Evolutionary conservation across 1,284 basidiomycete species (phyloP).

Genomic region (Stygiomarasmius scandens): DNA sequence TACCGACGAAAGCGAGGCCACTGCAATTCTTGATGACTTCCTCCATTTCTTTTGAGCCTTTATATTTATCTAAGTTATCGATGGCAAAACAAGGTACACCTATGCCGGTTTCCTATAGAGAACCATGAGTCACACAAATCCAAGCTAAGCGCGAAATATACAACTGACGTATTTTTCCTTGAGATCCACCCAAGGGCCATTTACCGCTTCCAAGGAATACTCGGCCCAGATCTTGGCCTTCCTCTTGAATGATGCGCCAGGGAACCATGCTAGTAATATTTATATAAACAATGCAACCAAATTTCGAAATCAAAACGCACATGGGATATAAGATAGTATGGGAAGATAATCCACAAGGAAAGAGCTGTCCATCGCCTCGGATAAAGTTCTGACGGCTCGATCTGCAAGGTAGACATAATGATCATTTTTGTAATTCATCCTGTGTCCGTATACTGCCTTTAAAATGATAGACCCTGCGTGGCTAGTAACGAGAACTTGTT

Average conservation of each 20-base stretch:
- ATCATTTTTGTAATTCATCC: constrained; percentile 29
- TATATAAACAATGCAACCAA: neutral
- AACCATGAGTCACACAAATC: neutral
- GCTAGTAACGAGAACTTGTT: constrained; percentile 12
- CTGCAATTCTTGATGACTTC: constrained; percentile 24
- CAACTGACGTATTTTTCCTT: constrained; percentile 21
- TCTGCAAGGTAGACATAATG: constrained; percentile 28
- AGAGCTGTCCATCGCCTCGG: constrained; percentile 26
- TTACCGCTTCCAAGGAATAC: constrained; percentile 15
- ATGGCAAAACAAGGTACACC: constrained; percentile 20
- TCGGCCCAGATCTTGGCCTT: constrained; percentile 24
- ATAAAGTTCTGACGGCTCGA: constrained; percentile 25
- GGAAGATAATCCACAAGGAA: constrained; percentile 36
- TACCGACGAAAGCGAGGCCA: constrained; percentile 23
- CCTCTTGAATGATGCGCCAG: constrained; percentile 33
- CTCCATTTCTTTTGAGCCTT: constrained; percentile 10
- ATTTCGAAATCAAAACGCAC: constrained; percentile 11
- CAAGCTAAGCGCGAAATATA: no score
- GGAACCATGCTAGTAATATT: constrained; percentile 27
- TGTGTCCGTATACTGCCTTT: constrained; percentile 31
- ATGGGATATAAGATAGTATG: constrained; percentile 25
- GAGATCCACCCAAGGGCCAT: constrained; percentile 24
- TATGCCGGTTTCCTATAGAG: constrained; percentile 15
- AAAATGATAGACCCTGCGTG: constrained; percentile 28
- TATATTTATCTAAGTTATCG: constrained; percentile 15